Percentiles rank a stretch among this genome's conserved stretches.
Conservation (phyloP, 2,329 filamentous ascomycete genomes). For the Stagonosporopsis tanaceti region DNA sequence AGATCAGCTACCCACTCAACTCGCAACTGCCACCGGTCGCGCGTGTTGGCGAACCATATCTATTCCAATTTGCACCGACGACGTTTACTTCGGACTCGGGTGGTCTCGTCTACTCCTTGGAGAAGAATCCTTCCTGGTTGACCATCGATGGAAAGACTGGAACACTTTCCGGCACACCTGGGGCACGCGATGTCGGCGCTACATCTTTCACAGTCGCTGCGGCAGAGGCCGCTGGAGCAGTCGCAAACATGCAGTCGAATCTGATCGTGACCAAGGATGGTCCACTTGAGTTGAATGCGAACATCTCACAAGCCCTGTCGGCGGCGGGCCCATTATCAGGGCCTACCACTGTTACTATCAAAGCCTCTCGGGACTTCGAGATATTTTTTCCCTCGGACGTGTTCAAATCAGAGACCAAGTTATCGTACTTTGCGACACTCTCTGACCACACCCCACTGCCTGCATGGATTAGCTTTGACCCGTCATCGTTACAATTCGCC, state of each 20-base stretch:
- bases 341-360: constrained; percentile 63
- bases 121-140: constrained; percentile 75
- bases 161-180: constrained; percentile 75
- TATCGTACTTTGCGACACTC: constrained; percentile 78
- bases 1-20: constrained; percentile 75
- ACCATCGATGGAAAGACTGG: constrained; percentile 71
- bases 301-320: constrained; percentile 66
- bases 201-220: constrained; percentile 73
- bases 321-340: constrained; percentile 65
- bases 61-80: constrained; percentile 73
- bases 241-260: constrained; percentile 69
- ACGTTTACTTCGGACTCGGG: constrained; percentile 72
- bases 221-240: constrained; percentile 69
- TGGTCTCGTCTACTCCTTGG: constrained; percentile 71
- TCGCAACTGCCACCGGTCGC: constrained; percentile 84
- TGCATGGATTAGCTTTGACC: constrained; percentile 82
- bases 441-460: constrained; percentile 82
- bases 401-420: constrained; percentile 67
- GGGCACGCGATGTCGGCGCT: constrained; percentile 63
- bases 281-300: constrained; percentile 63
- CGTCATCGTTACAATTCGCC: constrained; percentile 68
- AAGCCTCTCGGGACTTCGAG: constrained; percentile 46
- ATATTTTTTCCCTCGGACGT: constrained; percentile 60
- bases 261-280: constrained; percentile 71
- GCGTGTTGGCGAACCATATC: constrained; percentile 71